phyloP scores from a whole-genome alignment of 345 rosid species.

The Salix brachista region DNA sequence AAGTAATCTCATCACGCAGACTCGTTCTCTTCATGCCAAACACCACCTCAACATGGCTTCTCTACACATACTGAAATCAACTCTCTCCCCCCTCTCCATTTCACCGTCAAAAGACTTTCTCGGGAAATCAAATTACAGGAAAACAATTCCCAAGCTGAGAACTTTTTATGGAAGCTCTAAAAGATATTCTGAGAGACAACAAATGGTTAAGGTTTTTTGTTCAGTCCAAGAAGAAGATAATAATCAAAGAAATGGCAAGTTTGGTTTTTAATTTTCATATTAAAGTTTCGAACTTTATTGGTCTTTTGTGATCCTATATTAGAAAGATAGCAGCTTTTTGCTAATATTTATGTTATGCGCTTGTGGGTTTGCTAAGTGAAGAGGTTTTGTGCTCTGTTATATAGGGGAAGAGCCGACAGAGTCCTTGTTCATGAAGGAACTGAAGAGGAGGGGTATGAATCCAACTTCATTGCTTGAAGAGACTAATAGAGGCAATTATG shows the following conservation, averaged over 20 bases:
- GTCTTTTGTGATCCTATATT: background rate
- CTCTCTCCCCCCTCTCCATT: conserved; percentile 43
- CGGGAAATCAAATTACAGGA: conserved; percentile 32
- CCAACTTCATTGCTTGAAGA: conserved; percentile 85
- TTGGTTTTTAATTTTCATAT: background rate
- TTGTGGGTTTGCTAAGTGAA: conserved; percentile 1
- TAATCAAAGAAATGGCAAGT: conserved; percentile 57
- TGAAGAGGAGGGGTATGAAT: conserved; percentile 88
- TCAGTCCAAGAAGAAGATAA: conserved; percentile 52
- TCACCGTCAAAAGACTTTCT: conserved; percentile 38
- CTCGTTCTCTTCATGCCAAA: conserved; percentile 16
- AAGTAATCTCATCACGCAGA: conserved; percentile 16
- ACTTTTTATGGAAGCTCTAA: conserved; percentile 16
- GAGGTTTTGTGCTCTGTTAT: background rate
- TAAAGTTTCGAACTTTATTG: background rate
- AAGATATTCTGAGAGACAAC: conserved; percentile 8
- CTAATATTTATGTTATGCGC: background rate
- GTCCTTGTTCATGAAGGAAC: conserved; percentile 88
- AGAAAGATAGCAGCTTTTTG: background rate
- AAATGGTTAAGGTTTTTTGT: conserved; percentile 39
- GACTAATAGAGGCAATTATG: conserved; percentile 36
- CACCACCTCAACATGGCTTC: conserved; percentile 35
- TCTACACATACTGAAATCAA: conserved; percentile 38
- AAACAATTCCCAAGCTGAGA: conserved; percentile 25
- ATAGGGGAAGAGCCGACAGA: conserved; percentile 93